phyloP scores from a whole-genome alignment of 306 rosid genomes.

The Trifolium dubium region DNA sequence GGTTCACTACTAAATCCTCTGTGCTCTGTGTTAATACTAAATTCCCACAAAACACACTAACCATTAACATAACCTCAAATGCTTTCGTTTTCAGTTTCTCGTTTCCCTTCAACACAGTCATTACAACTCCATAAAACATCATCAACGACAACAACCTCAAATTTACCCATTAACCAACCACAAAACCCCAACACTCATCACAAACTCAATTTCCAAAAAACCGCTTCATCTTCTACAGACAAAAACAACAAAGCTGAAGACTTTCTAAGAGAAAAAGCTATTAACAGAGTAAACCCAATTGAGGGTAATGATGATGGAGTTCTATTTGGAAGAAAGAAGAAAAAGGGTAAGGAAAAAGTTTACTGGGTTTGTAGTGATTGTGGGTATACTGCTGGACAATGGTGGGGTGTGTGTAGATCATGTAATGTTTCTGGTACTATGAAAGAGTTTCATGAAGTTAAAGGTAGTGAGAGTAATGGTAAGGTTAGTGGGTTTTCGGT shows the following conservation, averaged over 20 bases:
- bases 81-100: conserved; percentile 39
- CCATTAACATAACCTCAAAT: conserved; percentile 11
- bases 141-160: conserved; percentile 32
- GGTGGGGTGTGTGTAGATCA: conserved; percentile 83
- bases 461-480: conserved; percentile 27
- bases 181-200: conserved; percentile 14
- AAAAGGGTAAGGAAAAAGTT: conserved; percentile 61
- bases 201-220: conserved; percentile 3
- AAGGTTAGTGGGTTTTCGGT: conserved; percentile 51
- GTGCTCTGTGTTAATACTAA: background rate
- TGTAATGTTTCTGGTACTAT: conserved; percentile 59
- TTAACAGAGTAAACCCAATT: conserved; percentile 40
- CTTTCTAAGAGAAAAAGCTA: conserved; percentile 23
- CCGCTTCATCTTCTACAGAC: conserved; percentile 19
- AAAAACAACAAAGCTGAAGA: conserved; percentile 29
- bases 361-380: conserved; percentile 80
- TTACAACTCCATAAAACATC: conserved; percentile 37
- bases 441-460: conserved; percentile 55
- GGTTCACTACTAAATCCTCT: background rate
- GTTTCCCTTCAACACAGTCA: conserved; percentile 46
- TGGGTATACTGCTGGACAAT: conserved; percentile 75
- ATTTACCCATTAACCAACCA: conserved; percentile 27
- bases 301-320: conserved; percentile 26
- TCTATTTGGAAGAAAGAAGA: conserved; percentile 50
- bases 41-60: conserved; percentile 22